Percentiles rank a stretch among this genome's conserved stretches.
Conservation (phyloP, 257 asterid genomes). For the Anisodus tanguticus region DNA sequence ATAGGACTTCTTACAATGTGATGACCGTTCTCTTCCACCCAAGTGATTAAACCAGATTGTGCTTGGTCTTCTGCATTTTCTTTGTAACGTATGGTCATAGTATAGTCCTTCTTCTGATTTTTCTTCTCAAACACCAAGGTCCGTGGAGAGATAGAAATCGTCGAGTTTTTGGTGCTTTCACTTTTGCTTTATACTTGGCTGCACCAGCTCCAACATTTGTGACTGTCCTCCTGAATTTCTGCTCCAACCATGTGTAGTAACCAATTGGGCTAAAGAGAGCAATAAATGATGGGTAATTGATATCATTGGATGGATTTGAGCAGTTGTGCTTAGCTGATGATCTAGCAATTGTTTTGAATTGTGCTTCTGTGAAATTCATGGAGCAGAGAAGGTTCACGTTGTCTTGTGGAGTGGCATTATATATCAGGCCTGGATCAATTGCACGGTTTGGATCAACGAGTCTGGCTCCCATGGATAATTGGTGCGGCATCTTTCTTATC, state of each 20-base stretch:
- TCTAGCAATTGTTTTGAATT: slow-evolving; percentile 24
- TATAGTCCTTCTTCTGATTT: slow-evolving; percentile 26
- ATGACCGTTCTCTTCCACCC: slow-evolving; percentile 12
- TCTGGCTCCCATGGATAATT: slow-evolving; percentile 32
- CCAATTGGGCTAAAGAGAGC: background rate
- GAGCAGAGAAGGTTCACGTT: slow-evolving; percentile 34
- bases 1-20: slow-evolving; percentile 26
- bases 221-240: slow-evolving; percentile 32
- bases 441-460: slow-evolving; percentile 32
- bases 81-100: slow-evolving; percentile 21
- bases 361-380: slow-evolving; percentile 25
- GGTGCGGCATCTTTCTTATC: slow-evolving; percentile 17
- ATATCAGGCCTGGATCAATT: slow-evolving; percentile 35
- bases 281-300: slow-evolving; percentile 36
- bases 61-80: background rate
- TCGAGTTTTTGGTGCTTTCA: slow-evolving; percentile 24
- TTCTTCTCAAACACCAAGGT: slow-evolving; percentile 30
- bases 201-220: slow-evolving; percentile 35
- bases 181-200: slow-evolving; percentile 25
- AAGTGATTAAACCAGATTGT: slow-evolving; percentile 27
- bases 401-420: slow-evolving; percentile 33
- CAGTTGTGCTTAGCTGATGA: slow-evolving; percentile 25
- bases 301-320: slow-evolving; percentile 15
- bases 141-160: slow-evolving; percentile 22
- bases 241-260: background rate